Evolutionary conservation across 192 early-diverging fungal species (phyloP).

Genomic region (Linnemannia hyalina): DNA sequence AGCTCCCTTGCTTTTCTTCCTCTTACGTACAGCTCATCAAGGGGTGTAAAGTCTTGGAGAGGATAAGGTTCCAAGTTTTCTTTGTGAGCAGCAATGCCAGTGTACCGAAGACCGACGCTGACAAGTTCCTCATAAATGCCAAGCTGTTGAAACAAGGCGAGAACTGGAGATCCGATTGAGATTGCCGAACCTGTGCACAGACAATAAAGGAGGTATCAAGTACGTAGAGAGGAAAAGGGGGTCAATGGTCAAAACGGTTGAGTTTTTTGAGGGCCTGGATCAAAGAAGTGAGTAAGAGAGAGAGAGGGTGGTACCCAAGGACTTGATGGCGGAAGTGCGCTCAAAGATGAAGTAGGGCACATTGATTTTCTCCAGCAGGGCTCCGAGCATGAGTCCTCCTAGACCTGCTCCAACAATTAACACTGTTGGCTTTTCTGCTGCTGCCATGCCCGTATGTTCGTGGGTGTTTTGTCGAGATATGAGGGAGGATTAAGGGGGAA

Average conservation of each 20-base stretch:
- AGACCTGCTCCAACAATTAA: conserved; percentile 4
- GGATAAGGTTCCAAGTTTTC: neutral
- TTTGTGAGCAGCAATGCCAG: neutral
- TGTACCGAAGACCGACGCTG: neutral
- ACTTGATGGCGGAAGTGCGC: neutral
- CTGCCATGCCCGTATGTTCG: neutral
- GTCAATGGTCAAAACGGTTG: neutral
- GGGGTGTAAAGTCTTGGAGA: neutral
- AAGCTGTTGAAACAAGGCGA: conserved; percentile 6
- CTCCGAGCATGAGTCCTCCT: neutral
- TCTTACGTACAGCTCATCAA: too few species aligned
- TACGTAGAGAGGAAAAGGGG: too few species aligned
- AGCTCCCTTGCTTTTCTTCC: too few species aligned
- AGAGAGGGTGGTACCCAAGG: neutral
- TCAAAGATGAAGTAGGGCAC: conserved; percentile 7
- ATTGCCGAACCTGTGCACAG: neutral
- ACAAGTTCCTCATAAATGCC: conserved; percentile 1
- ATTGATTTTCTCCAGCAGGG: neutral
- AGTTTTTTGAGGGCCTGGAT: neutral
- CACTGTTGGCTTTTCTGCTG: neutral
- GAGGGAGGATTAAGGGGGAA: neutral
- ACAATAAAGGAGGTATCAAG: neutral
- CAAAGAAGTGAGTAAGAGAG: neutral
- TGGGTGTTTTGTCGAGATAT: neutral
- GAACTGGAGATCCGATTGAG: neutral